Evolutionary conservation across 768 basidiomycete species (phyloP).

Genomic region (Collybiopsis luxurians): DNA sequence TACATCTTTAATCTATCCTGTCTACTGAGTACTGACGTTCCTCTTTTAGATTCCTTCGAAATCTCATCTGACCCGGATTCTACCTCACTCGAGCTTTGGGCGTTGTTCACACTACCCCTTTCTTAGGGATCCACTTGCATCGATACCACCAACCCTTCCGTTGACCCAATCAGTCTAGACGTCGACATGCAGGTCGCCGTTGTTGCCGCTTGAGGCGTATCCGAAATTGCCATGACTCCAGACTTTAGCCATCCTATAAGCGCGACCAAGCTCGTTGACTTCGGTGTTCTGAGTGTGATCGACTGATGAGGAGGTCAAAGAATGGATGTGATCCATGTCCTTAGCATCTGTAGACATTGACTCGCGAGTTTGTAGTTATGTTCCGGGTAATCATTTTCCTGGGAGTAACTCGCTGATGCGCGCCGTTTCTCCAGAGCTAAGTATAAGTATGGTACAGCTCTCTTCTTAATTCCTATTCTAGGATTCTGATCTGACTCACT

Average conservation of each 20-base stretch:
- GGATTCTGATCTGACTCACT: not conserved
- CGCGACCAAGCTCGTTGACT: not conserved
- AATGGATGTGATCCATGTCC: constrained; percentile 10
- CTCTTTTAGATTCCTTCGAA: constrained; percentile 11
- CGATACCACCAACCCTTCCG: constrained; percentile 11
- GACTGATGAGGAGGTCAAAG: constrained; percentile 10
- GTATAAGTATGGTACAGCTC: not conserved
- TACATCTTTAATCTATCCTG: not conserved
- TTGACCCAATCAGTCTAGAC: constrained; percentile 7
- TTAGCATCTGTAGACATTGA: not conserved
- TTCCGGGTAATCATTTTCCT: constrained; percentile 11
- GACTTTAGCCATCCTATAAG: constrained; percentile 13
- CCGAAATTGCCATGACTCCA: constrained; percentile 10
- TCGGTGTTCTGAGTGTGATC: constrained; percentile 8
- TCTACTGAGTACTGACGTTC: not conserved
- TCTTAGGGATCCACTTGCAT: constrained; percentile 13
- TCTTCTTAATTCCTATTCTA: not conserved
- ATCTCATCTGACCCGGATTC: constrained; percentile 8
- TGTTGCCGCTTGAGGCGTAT: constrained; percentile 10
- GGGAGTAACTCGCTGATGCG: constrained; percentile 17
- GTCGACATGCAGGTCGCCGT: constrained; percentile 9
- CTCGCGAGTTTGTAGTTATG: constrained; percentile 1
- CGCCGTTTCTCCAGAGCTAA: constrained; percentile 14
- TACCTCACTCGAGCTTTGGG: not conserved
- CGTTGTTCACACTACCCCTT: constrained; percentile 12